Percentiles rank a stretch among this genome's conserved stretches.
phyloP scores from a whole-genome alignment of 805 yeast species.

The Teunomyces cretensis region DNA sequence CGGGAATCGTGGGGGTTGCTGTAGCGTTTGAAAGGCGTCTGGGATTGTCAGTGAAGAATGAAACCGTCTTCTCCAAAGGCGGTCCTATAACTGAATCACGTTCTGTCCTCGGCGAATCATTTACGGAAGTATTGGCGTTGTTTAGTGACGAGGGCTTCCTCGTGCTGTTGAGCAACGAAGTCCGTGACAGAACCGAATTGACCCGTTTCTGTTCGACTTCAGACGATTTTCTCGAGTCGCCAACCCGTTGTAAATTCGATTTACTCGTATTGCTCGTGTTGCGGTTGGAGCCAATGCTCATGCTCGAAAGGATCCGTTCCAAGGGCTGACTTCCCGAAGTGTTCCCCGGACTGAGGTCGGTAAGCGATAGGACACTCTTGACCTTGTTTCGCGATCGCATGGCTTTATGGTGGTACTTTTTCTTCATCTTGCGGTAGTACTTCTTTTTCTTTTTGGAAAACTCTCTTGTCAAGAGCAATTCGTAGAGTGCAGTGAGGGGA shows the following conservation, averaged over 20 bases:
- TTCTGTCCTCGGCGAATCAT: not conserved
- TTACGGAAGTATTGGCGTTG: not conserved
- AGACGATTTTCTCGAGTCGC: constrained; percentile 4
- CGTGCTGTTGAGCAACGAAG: constrained; percentile 7
- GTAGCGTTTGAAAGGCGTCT: constrained; percentile 7
- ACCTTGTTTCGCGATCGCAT: constrained; percentile 31
- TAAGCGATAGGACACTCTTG: constrained; percentile 34
- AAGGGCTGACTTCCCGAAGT: constrained; percentile 30
- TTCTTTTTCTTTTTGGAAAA: constrained; percentile 32
- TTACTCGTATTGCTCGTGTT: constrained; percentile 12
- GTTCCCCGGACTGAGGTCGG: constrained; percentile 25
- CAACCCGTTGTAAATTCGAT: constrained; percentile 6
- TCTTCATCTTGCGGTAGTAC: constrained; percentile 29
- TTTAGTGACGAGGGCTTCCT: not conserved
- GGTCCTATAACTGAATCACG: constrained; percentile 6
- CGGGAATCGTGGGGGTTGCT: constrained; percentile 7
- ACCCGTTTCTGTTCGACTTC: constrained; percentile 7
- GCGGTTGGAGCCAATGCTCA: constrained; percentile 32
- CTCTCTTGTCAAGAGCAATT: constrained; percentile 58
- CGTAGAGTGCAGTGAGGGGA: constrained; percentile 74
- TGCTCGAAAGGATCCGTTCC: constrained; percentile 36
- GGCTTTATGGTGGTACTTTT: constrained; percentile 32
- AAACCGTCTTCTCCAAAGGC: constrained; percentile 17
- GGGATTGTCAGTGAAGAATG: constrained; percentile 19
- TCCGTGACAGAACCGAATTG: constrained; percentile 14